Evolutionary conservation across 495 filamentous ascomycete genomes (phyloP).

Genomic region (Aspergillus biplanus): DNA sequence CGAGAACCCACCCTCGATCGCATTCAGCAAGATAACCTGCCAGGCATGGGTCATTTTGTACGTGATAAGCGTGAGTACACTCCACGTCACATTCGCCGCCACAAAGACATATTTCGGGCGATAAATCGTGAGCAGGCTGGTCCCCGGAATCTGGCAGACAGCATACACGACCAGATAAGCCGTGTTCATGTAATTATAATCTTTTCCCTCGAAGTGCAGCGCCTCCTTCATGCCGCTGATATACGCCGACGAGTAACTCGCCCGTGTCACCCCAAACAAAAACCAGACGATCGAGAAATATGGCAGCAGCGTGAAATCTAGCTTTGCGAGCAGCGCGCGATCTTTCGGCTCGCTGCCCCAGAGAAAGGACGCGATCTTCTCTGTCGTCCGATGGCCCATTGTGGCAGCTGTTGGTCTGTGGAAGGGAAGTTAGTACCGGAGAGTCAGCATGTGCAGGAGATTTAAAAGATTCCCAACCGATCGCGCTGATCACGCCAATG

Average conservation of each 20-base stretch:
- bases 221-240: slow-evolving; percentile 45
- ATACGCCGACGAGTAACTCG: slow-evolving; percentile 44
- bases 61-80: slow-evolving; percentile 37
- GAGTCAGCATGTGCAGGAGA: background rate
- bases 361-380: slow-evolving; percentile 14
- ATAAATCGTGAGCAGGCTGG: slow-evolving; percentile 35
- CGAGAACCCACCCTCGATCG: slow-evolving; percentile 40
- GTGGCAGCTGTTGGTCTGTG: background rate
- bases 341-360: slow-evolving; percentile 35
- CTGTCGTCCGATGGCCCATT: background rate
- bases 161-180: slow-evolving; percentile 42
- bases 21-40: slow-evolving; percentile 41
- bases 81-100: slow-evolving; percentile 38
- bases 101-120: slow-evolving; percentile 43
- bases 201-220: slow-evolving; percentile 37
- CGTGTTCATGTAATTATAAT: slow-evolving; percentile 46
- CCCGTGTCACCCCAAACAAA: slow-evolving; percentile 39
- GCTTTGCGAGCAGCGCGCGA: slow-evolving; percentile 34
- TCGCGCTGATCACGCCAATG: background rate
- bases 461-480: background rate
- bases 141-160: slow-evolving; percentile 43
- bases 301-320: slow-evolving; percentile 37
- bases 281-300: slow-evolving; percentile 45
- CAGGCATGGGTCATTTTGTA: slow-evolving; percentile 38
- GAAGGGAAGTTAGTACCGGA: background rate